Conservation (phyloP, 306 rosid genomes). For the Echinosophora koreensis region DNA sequence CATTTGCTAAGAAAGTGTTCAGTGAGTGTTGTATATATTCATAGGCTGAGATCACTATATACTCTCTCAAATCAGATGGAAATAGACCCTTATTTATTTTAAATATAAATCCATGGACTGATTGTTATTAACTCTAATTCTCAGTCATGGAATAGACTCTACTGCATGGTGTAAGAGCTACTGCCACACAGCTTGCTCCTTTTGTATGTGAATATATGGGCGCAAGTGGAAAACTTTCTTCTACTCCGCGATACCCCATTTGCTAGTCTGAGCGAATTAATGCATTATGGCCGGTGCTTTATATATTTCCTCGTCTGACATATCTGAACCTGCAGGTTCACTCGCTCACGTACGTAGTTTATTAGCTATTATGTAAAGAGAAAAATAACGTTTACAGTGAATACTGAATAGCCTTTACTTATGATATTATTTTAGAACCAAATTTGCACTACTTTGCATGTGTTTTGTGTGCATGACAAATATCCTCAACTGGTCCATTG, state of each 20-base stretch:
- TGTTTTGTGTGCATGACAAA: conserved; percentile 32
- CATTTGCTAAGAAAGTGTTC: no score
- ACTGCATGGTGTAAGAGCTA: conserved; percentile 33
- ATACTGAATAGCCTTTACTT: neutral
- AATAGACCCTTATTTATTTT: no score
- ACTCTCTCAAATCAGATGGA: no score
- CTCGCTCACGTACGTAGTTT: neutral
- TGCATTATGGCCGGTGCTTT: no score
- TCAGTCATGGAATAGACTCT: no score
- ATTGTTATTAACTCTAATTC: no score
- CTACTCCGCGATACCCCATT: conserved; percentile 22
- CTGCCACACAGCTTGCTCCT: conserved; percentile 20
- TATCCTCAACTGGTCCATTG: conserved; percentile 28
- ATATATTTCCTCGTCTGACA: no score
- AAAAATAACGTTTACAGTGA: conserved; percentile 14
- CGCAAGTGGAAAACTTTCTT: conserved; percentile 48
- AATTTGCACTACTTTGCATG: neutral
- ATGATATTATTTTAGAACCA: conserved; percentile 15
- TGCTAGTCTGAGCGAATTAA: neutral
- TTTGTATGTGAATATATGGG: conserved; percentile 22
- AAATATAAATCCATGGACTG: no score
- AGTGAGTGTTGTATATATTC: no score
- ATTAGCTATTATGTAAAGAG: conserved; percentile 11
- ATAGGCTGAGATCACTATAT: no score
- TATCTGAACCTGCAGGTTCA: conserved; percentile 11